Evolutionary conservation across 192 early-diverging fungal genomes (phyloP), one percentile per base, ranked within the genome.

Genomic region (Allomyces javanicus): DNA sequence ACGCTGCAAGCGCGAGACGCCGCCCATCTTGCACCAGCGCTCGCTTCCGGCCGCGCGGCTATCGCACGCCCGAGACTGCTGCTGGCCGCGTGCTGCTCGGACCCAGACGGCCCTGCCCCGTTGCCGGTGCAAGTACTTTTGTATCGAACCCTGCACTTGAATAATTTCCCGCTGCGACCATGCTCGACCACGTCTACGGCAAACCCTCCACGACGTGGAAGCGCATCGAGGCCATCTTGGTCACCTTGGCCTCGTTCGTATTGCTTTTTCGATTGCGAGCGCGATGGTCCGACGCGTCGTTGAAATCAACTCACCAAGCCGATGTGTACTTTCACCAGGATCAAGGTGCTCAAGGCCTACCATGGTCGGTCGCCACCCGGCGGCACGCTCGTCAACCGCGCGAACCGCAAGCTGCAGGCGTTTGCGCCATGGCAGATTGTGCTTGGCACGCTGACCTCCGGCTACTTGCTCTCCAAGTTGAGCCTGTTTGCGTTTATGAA

Each of bases 131-230:
- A 40, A 40, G 33, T 0, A 40, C 33, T 40, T 40, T 40, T 7
- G 33, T 40, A 7, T 7, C 33, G 3, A 9, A 9, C 33, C 33
- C 33, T 40, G 33, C 33, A 9, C 33, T 40, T 9, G 7, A 7
- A 40, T 40, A 40, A 9, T 40, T 40, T 40, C 33, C 7, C 7
- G 33, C 33, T 40, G 33, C 33, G 7, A 40, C 33, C 33, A 40
- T 97, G 91, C 75, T 97, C 27, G 94, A 94, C 70, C 92, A 97
- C 72, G 78, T 92, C 11, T 76, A 90, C 24, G 94, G 94, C 9
- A 88, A 85, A 65, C 94, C 94, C 21, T 94, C 91, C 24, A 78
- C 90, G 11, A 88, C 85, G 64, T 85, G 86, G 77, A 89, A 93
- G 70, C 85, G 93, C 45, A 69, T 78, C 62, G 86, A 94, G 67